These are phyloP conservation scores for Solanum rostratum DNA, from an alignment of 257 asterid species.

Conservation along the genomic window DNA sequence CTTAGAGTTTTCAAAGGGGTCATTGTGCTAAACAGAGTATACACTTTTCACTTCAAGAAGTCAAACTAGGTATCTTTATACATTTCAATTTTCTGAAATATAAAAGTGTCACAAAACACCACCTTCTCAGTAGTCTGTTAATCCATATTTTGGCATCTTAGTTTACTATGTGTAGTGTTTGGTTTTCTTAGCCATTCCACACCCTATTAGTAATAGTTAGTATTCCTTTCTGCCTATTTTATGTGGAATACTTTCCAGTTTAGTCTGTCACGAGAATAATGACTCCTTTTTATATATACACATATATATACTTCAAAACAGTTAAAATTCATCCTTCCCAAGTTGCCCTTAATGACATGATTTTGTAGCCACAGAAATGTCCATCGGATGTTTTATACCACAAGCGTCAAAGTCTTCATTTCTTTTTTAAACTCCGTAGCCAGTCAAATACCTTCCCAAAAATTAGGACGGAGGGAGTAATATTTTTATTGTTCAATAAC, in stretches of 20 bases:
- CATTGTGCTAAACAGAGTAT: neutral
- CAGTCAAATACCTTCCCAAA: neutral
- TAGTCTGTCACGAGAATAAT: neutral
- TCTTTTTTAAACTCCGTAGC: neutral
- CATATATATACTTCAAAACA: neutral
- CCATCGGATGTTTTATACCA: neutral
- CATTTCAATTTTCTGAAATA: neutral
- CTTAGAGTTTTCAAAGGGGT: neutral
- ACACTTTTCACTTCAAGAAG: neutral
- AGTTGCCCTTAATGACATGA: neutral
- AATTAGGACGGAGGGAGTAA: neutral
- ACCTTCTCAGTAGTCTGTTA: neutral
- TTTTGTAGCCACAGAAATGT: neutral
- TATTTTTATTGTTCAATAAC: neutral
- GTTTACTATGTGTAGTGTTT: neutral
- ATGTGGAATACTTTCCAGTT: neutral
- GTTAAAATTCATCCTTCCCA: neutral
- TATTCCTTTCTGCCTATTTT: neutral
- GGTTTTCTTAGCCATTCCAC: neutral
- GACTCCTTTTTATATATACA: neutral
- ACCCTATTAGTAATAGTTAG: neutral
- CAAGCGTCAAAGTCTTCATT: neutral
- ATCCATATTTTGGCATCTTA: neutral
- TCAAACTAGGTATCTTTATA: neutral
- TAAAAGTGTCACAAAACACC: neutral